Evolutionary conservation across 257 asterid species (phyloP).

Genomic region (Voacanga thouarsii): DNA sequence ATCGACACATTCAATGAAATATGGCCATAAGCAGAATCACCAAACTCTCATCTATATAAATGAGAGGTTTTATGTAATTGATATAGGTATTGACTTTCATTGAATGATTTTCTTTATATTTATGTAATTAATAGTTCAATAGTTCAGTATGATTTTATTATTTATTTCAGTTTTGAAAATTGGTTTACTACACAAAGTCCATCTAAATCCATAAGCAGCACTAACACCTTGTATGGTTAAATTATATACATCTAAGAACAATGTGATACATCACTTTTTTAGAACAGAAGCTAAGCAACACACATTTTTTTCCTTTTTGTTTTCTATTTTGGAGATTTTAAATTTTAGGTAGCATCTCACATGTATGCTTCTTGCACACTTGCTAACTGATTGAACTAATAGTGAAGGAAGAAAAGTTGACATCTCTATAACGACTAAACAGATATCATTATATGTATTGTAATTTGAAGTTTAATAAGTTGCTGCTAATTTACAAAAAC

Average conservation of each 20-base stretch:
- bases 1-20: too few species aligned
- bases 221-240: background rate
- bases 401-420: background rate
- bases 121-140: too few species aligned
- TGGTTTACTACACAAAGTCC: background rate
- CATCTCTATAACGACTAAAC: background rate
- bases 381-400: too few species aligned
- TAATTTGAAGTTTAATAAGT: background rate
- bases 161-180: too few species aligned
- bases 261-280: background rate
- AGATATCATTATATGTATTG: background rate
- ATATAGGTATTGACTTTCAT: too few species aligned
- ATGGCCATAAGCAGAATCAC: too few species aligned
- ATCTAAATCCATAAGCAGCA: background rate
- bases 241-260: background rate
- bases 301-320: background rate
- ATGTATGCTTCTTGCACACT: too few species aligned
- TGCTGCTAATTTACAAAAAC: conserved; percentile 19
- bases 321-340: background rate
- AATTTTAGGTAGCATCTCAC: too few species aligned
- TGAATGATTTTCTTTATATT: too few species aligned
- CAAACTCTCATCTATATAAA: too few species aligned
- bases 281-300: background rate
- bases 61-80: too few species aligned
- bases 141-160: too few species aligned